Conservation (phyloP, 164 flowering plant genomes). For the Taxillus chinensis region DNA sequence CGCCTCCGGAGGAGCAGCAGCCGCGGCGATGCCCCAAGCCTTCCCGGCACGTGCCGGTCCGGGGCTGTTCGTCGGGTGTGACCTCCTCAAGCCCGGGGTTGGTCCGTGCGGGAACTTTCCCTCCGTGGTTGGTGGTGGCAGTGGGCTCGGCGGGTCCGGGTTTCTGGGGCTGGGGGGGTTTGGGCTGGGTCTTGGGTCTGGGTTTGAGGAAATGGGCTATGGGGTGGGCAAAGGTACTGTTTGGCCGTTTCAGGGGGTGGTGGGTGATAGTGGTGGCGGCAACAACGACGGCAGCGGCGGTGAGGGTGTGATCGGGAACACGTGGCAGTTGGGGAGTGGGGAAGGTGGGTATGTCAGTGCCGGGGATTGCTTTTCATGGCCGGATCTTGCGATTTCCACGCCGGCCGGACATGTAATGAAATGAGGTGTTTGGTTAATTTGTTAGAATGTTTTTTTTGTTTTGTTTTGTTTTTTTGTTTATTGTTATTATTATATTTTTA, state of each 20-base stretch:
- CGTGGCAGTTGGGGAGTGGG: slow-evolving; percentile 53
- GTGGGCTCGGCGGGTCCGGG: slow-evolving; percentile 23
- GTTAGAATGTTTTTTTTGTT: no score
- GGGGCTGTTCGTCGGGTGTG: slow-evolving; percentile 1
- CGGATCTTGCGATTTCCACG: slow-evolving; percentile 55
- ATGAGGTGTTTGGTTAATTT: slow-evolving; percentile 7
- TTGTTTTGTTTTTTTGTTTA: background rate
- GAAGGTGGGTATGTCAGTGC: slow-evolving; percentile 24
- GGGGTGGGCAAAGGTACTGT: slow-evolving; percentile 33
- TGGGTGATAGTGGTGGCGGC: slow-evolving; percentile 14
- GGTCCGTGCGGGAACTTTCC: slow-evolving; percentile 30
- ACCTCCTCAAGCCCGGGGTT: no score
- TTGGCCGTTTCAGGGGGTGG: slow-evolving; percentile 34
- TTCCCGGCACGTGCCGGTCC: background rate
- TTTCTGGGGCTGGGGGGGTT: slow-evolving; percentile 41
- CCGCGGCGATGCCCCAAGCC: background rate
- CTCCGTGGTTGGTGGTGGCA: slow-evolving; percentile 32
- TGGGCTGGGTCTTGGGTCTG: slow-evolving; percentile 36
- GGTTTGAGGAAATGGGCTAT: slow-evolving; percentile 36
- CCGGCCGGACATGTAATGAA: slow-evolving; percentile 31
- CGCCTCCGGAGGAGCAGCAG: slow-evolving; percentile 9
- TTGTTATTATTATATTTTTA: background rate
- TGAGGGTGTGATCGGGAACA: slow-evolving; percentile 9
- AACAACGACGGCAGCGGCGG: slow-evolving; percentile 7
- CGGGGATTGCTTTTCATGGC: slow-evolving; percentile 48